A percentile compares a stretch with the other conserved stretches of the same genome.
phyloP scores from a whole-genome alignment of 768 basidiomycete species.

The Boletus rubropictus region DNA sequence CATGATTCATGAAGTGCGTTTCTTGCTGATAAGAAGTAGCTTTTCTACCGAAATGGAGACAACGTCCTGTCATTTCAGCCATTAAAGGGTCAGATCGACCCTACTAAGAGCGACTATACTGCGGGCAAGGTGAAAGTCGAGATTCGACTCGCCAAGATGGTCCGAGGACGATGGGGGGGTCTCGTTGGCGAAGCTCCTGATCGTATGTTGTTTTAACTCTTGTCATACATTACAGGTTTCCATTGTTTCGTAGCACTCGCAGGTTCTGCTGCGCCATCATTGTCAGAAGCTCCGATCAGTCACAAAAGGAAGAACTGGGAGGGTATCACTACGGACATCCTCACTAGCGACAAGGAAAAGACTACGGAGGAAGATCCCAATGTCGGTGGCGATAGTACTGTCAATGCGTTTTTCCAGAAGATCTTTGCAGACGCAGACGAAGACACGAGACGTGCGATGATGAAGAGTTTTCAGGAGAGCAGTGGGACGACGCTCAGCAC shows the following conservation, averaged over 20 bases:
- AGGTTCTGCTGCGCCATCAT: constrained; percentile 29
- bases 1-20: neutral
- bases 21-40: constrained; percentile 9
- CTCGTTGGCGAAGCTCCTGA: constrained; percentile 73
- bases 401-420: constrained; percentile 89
- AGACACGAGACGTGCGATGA: constrained; percentile 89
- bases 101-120: constrained; percentile 53
- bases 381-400: constrained; percentile 77
- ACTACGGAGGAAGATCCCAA: constrained; percentile 77
- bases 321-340: constrained; percentile 62
- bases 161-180: constrained; percentile 63
- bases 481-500: constrained; percentile 95
- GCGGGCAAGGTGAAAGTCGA: constrained; percentile 89
- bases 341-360: constrained; percentile 63
- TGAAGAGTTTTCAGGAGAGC: constrained; percentile 95
- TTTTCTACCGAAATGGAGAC: constrained; percentile 57
- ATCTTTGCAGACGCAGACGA: constrained; percentile 88
- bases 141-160: constrained; percentile 66
- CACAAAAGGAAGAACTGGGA: constrained; percentile 83
- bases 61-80: constrained; percentile 71
- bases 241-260: constrained; percentile 12
- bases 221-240: neutral
- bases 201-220: constrained; percentile 41
- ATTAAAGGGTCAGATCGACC: constrained; percentile 74
- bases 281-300: constrained; percentile 31